Conservation (phyloP, 257 asterid species). For the Gardenia jasminoides region DNA sequence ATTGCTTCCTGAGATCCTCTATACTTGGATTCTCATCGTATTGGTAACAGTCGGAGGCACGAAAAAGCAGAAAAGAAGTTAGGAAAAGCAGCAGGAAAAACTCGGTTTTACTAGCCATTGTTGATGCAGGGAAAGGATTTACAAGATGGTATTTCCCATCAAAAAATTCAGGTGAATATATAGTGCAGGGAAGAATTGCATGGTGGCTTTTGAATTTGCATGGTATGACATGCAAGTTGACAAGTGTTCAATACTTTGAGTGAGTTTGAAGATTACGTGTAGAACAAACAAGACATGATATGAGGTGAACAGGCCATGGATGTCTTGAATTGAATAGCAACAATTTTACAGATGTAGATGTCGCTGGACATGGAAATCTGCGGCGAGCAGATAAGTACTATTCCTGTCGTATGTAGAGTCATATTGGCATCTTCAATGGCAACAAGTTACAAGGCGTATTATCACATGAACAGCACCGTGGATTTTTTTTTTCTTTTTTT, state of each 20-base stretch:
- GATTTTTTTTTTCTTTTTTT: too few species aligned
- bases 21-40: conserved; percentile 2
- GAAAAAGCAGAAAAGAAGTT: conserved; percentile 16
- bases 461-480: neutral
- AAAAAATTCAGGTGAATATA: neutral
- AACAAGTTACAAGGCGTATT: neutral
- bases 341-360: neutral
- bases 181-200: neutral
- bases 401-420: neutral
- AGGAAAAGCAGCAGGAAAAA: conserved; percentile 18
- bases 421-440: neutral
- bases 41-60: conserved; percentile 21
- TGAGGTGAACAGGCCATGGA: neutral
- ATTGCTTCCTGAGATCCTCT: conserved; percentile 22
- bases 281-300: neutral
- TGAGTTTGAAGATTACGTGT: neutral
- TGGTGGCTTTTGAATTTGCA: neutral
- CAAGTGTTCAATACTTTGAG: conserved; percentile 13
- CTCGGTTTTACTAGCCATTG: neutral
- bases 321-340: neutral
- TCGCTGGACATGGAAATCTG: conserved; percentile 4
- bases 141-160: neutral
- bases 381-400: conserved; percentile 24
- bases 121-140: neutral
- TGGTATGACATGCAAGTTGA: conserved; percentile 22